These are phyloP conservation scores for Saturnispora diversa DNA, from an alignment of 805 yeast species.

Conservation along the genomic window DNA sequence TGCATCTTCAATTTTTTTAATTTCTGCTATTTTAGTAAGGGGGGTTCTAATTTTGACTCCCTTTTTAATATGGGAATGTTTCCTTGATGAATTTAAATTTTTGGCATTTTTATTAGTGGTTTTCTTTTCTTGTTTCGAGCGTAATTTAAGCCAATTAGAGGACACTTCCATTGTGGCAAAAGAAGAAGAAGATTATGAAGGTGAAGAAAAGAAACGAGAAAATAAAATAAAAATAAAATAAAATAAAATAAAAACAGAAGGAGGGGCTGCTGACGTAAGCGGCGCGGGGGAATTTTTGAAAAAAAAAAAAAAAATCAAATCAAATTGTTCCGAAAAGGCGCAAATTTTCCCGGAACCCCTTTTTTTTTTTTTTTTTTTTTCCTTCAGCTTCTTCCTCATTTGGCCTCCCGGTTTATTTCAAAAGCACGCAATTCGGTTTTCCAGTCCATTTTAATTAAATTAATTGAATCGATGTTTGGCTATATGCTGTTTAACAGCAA, in stretches of 20 bases:
- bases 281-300: too few species aligned
- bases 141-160: conserved; percentile 21
- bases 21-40: conserved; percentile 10
- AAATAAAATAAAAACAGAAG: too few species aligned
- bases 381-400: too few species aligned
- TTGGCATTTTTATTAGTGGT: neutral
- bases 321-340: neutral
- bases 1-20: neutral
- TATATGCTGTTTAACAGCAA: conserved; percentile 21
- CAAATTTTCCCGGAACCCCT: conserved; percentile 1
- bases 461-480: conserved; percentile 31
- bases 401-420: neutral
- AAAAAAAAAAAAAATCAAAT: too few species aligned
- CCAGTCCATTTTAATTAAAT: too few species aligned
- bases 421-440: neutral
- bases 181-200: neutral
- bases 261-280: too few species aligned
- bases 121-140: conserved; percentile 10
- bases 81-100: neutral
- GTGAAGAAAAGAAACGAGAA: neutral
- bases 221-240: too few species aligned
- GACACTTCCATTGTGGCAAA: conserved; percentile 9
- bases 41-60: conserved; percentile 13
- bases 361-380: conserved; percentile 2
- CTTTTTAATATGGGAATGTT: neutral